phyloP scores from a whole-genome alignment of 2,329 filamentous ascomycete genomes.

The Chrysoporthe cubensis region DNA sequence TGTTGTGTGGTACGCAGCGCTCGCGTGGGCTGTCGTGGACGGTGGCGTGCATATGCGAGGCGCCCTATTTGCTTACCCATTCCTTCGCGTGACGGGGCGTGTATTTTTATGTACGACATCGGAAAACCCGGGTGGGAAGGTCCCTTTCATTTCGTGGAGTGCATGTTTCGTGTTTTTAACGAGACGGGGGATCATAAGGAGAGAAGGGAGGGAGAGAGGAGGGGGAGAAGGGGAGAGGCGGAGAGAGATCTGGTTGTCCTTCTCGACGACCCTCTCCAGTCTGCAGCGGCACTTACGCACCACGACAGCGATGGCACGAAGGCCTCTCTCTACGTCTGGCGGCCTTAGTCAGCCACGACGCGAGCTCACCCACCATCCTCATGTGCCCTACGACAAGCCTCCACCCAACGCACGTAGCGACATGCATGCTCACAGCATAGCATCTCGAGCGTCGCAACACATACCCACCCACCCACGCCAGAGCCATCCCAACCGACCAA shows the following conservation, averaged over 20 bases:
- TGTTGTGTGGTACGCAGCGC: neutral
- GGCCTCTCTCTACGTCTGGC: neutral
- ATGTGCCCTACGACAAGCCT: neutral
- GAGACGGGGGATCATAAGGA: neutral
- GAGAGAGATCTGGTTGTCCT: neutral
- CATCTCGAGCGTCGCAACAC: too few species aligned
- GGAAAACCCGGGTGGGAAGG: neutral
- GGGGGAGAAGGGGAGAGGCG: neutral
- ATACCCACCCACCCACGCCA: neutral
- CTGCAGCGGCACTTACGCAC: neutral
- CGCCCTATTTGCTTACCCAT: slow-evolving; percentile 1
- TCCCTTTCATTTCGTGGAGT: neutral
- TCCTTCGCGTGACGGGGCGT: neutral
- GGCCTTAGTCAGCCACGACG: neutral
- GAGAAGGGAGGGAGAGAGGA: too few species aligned
- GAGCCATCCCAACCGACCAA: neutral
- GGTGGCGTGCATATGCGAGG: neutral
- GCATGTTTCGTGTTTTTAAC: neutral
- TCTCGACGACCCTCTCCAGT: neutral
- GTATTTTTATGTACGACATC: slow-evolving; percentile 2
- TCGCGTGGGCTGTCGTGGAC: neutral
- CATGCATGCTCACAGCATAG: neutral
- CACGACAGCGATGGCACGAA: neutral
- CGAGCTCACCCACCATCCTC: neutral
- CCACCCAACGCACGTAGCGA: neutral